A percentile compares a stretch with the other conserved stretches of the same genome.
Conservation (phyloP, 805 yeast species). For the Yarrowia hollandica region DNA sequence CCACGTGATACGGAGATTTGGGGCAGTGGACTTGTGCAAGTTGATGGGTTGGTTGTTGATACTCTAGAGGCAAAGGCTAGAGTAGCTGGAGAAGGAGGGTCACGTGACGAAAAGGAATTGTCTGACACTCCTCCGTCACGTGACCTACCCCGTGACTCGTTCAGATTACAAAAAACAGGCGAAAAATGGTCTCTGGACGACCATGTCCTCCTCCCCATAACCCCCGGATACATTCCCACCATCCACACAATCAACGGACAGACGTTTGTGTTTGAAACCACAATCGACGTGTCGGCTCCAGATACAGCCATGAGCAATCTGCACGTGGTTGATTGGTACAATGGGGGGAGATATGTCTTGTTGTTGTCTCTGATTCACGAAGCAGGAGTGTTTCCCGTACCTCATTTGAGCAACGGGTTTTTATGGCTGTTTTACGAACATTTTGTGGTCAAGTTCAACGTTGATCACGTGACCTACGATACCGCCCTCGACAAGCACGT, state of each 20-base stretch:
- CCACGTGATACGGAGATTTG: constrained; percentile 3
- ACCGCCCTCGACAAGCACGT: not conserved
- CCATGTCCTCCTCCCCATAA: not conserved
- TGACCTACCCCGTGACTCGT: not conserved
- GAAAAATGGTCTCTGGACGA: not conserved
- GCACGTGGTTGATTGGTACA: constrained; percentile 6
- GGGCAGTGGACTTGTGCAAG: not conserved
- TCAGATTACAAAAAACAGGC: not conserved
- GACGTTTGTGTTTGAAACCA: not conserved
- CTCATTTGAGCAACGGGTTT: not conserved
- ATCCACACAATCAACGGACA: not conserved
- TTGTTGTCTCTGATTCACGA: constrained; percentile 3
- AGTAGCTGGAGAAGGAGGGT: not conserved
- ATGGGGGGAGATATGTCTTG: not conserved
- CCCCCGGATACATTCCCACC: not conserved
- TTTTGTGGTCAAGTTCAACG: constrained; percentile 15
- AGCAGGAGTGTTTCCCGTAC: not conserved
- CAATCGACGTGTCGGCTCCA: not conserved
- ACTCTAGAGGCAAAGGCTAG: not conserved
- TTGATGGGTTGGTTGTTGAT: not conserved
- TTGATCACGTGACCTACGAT: not conserved
- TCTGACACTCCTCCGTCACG: too few species aligned
- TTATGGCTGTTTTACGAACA: constrained; percentile 8
- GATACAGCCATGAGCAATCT: constrained; percentile 9
- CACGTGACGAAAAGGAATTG: not conserved